Base-by-base conservation (phyloP, 495 filamentous ascomycete genomes). In the Penicillium bovifimosum region DNA sequence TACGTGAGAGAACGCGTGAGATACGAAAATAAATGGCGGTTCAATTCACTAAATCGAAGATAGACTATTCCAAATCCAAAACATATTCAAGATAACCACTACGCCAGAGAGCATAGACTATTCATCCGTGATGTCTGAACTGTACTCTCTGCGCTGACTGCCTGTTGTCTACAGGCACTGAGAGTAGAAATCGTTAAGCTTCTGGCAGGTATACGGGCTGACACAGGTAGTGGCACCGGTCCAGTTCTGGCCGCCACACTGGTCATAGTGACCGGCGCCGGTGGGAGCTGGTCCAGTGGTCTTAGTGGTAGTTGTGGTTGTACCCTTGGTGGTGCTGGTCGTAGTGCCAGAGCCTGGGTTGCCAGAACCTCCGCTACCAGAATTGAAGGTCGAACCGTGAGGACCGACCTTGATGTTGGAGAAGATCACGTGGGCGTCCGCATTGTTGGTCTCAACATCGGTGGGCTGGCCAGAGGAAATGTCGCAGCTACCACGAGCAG, bases 361-460 rank as follows among this genome's bases (percentile, higher is more conserved):
- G n/a, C 20, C 14, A 6, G 53, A 52, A 17, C n/a, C n/a, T n/a
- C n/a, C n/a, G n/a, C 24, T 41, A 14, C 20, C 14, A 6, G 53
- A 52, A 17, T 10, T 11, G 63, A 82, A 81, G 60, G 84, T 87
- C 17, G 81, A 83, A 63, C 79, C 80, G 49, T 87, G 77, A 20
- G 82, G 79, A 18, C 85, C 86, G 56, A 80, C 80, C 67, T 82
- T 80, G 67, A 89, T 85, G 74, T 86, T 86, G 42, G 77, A 83
- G 72, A 78, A 88, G 60, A 73, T 76, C 26, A 88, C 86, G 9
- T 72, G 71, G n/a, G 84, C 71, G 58, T 77, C 70, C 49, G 79
- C 64, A 45, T 68, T 59, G 29, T 71, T 59, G 49, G 70, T 18
- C 71, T 87, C 85, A 48, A 91, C 76, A 39, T 79, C 77, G 18